Evolutionary conservation across 2,329 filamentous ascomycete species (phyloP), one percentile per base, ranked within the genome.

Genomic region (Diaporthe vexans): DNA sequence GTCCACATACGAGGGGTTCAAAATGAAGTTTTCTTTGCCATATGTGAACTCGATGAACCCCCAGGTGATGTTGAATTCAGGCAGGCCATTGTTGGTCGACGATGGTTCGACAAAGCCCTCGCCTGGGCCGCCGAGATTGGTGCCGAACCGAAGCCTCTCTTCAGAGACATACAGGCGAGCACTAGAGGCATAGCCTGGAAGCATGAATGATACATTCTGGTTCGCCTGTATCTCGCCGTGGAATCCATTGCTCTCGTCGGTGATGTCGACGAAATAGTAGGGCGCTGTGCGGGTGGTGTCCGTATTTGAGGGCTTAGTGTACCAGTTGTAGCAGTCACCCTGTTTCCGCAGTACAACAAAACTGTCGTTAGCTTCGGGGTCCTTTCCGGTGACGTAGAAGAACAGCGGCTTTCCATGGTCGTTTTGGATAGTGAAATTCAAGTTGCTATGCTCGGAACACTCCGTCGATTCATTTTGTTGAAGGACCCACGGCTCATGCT

Each of bases 21-120:
- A 7, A 15, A 61, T 33, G 58, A 74, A 74, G 1, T 72, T 24
- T 2, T 9, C 68, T 15, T 51, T 1, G 0, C 26, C 51, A 19
- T 63, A 74, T 11, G 73, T 67, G 13, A 74, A 74, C n/a, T 74
- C 73, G 11, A 74, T 40, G 3, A 74, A 74, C 15, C 58, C 58
- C 57, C 69, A 74, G 0, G 52, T 29, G 10, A 24, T n/a, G 43
- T 72, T 74, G 51, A 59, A 72, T 40, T 74, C 73, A 6, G 57
- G 58, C 4, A 72, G 58, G 0, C 6, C 52, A 15, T 33, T 35
- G 17, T 74, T 74, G 3, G 58, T 57, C 1, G 69, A 29, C 5
- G 73, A 74, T 26, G 73, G 73, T 11, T 72, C 57, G 2, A 74
- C 51, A 8, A 74, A 72, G 17, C 73, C 68, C 5, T 21, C 35